Percentiles rank a stretch among this genome's conserved stretches.
phyloP scores from a whole-genome alignment of 176 grass and related monocot genomes.

The Musa beccarii region DNA sequence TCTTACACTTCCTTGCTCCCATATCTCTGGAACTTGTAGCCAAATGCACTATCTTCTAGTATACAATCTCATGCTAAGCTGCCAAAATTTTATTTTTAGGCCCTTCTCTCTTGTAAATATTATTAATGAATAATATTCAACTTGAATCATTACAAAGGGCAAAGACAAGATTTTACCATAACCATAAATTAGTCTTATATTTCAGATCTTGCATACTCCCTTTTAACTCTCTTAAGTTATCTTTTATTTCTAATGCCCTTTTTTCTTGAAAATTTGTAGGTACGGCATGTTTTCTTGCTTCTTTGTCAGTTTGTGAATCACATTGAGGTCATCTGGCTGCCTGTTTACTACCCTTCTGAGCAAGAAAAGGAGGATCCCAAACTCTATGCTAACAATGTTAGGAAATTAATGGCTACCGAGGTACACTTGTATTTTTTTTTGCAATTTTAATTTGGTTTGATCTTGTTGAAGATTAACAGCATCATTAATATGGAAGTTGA shows the following conservation, averaged over 20 bases:
- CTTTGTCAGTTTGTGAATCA: conserved; percentile 24
- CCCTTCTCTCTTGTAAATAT: background rate
- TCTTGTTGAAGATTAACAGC: background rate
- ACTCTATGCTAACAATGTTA: conserved; percentile 17
- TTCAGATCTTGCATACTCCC: too few relatives aligned
- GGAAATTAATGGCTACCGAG: conserved; percentile 21
- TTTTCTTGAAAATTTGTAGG: conserved; percentile 8
- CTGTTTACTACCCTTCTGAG: conserved; percentile 21
- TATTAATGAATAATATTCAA: background rate
- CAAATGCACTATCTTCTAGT: background rate
- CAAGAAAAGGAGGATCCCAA: conserved; percentile 16
- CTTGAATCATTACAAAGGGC: background rate
- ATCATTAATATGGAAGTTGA: background rate
- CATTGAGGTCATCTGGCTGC: conserved; percentile 8
- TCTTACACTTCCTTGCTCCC: background rate
- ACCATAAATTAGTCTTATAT: too few relatives aligned
- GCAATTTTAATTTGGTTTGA: background rate
- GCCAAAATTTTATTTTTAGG: background rate
- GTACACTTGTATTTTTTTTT: conserved; percentile 6
- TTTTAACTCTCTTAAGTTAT: too few relatives aligned
- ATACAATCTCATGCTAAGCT: background rate
- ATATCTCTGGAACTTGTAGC: background rate
- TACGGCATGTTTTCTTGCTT: conserved; percentile 17
- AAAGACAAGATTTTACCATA: background rate
- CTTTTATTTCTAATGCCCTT: background rate